Evolutionary conservation across 2,329 filamentous ascomycete genomes (phyloP).

Genomic region (Phialophora expanda): DNA sequence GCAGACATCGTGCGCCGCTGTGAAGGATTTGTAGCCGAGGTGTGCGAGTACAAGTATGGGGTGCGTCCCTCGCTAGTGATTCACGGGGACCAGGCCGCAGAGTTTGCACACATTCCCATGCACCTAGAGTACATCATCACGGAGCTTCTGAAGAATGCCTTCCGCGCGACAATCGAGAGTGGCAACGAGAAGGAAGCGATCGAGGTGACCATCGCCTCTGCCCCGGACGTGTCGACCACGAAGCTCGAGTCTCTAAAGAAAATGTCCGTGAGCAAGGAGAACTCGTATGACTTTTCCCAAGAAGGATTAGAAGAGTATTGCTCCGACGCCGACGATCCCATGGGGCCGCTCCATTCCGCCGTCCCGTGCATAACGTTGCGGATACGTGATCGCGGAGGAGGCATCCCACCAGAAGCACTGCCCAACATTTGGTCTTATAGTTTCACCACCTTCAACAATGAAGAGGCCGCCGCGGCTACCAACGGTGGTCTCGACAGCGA

Average conservation of each 20-base stretch:
- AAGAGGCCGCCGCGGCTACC: slow-evolving; percentile 53
- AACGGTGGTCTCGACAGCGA: slow-evolving; percentile 54
- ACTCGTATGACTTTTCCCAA: slow-evolving; percentile 37
- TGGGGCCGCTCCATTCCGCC: slow-evolving; percentile 49
- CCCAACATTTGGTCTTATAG: slow-evolving; percentile 95
- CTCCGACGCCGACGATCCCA: slow-evolving; percentile 30
- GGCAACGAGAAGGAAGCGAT: slow-evolving; percentile 80
- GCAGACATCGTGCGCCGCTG: slow-evolving; percentile 81
- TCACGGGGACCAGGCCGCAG: slow-evolving; percentile 83
- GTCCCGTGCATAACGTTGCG: slow-evolving; percentile 89
- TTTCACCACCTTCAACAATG: slow-evolving; percentile 89
- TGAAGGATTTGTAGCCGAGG: slow-evolving; percentile 89
- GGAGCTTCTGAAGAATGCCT: slow-evolving; percentile 94
- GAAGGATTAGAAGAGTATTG: slow-evolving; percentile 39
- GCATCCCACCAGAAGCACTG: slow-evolving; percentile 82
- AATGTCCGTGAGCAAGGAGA: slow-evolving; percentile 35
- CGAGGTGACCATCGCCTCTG: slow-evolving; percentile 86
- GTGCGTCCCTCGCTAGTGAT: slow-evolving; percentile 80
- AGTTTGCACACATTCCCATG: slow-evolving; percentile 91
- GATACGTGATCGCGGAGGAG: slow-evolving; percentile 93
- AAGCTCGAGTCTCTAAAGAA: slow-evolving; percentile 38
- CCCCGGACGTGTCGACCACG: slow-evolving; percentile 57
- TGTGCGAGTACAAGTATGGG: slow-evolving; percentile 95
- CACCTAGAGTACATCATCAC: slow-evolving; percentile 98
- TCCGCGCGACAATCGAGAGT: slow-evolving; percentile 87